phyloP scores from a whole-genome alignment of 371 early-diverging fungal species.

The Mucor mucedo region DNA sequence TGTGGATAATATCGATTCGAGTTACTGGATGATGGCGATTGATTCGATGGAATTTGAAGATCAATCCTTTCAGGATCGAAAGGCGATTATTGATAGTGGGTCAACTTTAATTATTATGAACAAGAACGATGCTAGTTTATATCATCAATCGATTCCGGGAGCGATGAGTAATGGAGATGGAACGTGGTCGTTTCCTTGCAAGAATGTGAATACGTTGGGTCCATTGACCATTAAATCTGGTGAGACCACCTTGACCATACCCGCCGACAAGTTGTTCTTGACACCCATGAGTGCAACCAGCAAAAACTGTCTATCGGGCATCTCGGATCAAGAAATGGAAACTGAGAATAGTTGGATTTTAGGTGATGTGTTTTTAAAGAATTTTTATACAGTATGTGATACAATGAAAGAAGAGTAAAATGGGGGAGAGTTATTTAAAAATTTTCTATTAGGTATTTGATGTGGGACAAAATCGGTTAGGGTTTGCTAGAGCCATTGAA shows the following conservation, averaged over 20 bases:
- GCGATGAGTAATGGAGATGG: slow-evolving; percentile 64
- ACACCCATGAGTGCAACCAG: slow-evolving; percentile 44
- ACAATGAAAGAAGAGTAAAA: background rate
- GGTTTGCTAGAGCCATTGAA: slow-evolving; percentile 59
- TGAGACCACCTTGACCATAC: slow-evolving; percentile 54
- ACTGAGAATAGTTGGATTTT: slow-evolving; percentile 67
- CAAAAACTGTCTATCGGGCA: slow-evolving; percentile 70
- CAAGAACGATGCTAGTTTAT: slow-evolving; percentile 63
- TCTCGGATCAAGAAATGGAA: slow-evolving; percentile 50
- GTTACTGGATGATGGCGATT: slow-evolving; percentile 81
- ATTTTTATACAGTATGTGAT: slow-evolving; percentile 72
- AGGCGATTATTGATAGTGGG: slow-evolving; percentile 66
- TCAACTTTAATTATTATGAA: slow-evolving; percentile 77
- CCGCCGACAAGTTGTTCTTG: slow-evolving; percentile 65
- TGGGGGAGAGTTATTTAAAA: background rate
- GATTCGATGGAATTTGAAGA: slow-evolving; percentile 53
- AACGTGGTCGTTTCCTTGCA: slow-evolving; percentile 60
- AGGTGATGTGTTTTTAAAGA: slow-evolving; percentile 79
- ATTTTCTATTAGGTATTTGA: slow-evolving; percentile 55
- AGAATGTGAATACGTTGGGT: slow-evolving; percentile 46
- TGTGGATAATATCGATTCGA: slow-evolving; percentile 69
- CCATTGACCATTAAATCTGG: slow-evolving; percentile 53
- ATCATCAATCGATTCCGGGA: slow-evolving; percentile 67
- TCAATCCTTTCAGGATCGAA: slow-evolving; percentile 27
- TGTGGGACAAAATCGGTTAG: slow-evolving; percentile 70